A percentile compares a stretch with the other conserved stretches of the same genome.
phyloP scores from a whole-genome alignment of 2,329 filamentous ascomycete species.

The Aspergillaceae sp. region DNA sequence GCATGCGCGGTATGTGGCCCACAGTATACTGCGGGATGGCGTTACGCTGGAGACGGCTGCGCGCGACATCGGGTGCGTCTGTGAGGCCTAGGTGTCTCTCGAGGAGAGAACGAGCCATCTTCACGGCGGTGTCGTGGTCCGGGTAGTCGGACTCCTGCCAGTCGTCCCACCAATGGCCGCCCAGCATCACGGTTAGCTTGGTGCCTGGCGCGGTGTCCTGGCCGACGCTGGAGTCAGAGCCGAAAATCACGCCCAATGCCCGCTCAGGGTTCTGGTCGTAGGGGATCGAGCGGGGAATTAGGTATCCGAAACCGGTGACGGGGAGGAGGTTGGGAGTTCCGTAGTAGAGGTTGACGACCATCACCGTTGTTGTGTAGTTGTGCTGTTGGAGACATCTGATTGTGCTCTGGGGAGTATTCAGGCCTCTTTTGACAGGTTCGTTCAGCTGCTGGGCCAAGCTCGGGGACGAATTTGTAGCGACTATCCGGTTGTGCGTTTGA shows the following conservation, averaged over 20 bases:
- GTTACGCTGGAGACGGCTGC: constrained; percentile 54
- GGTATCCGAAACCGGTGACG: constrained; percentile 74
- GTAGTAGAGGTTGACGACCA: constrained; percentile 89
- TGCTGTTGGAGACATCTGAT: constrained; percentile 23
- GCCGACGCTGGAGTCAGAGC: constrained; percentile 57
- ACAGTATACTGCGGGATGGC: constrained; percentile 89
- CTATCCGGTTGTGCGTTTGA: constrained; percentile 21
- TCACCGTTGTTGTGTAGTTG: constrained; percentile 66
- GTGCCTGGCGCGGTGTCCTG: constrained; percentile 57
- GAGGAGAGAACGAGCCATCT: constrained; percentile 62
- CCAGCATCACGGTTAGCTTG: constrained; percentile 89
- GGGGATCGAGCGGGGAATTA: constrained; percentile 69
- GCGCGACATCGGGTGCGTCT: constrained; percentile 51
- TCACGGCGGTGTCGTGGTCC: constrained; percentile 54
- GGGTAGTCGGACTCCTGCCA: constrained; percentile 50
- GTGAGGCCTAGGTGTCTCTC: constrained; percentile 65
- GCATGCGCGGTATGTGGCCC: constrained; percentile 61
- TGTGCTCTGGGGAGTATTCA: constrained; percentile 9
- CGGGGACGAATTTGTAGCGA: constrained; percentile 25
- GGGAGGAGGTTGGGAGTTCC: constrained; percentile 55
- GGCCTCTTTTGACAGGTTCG: constrained; percentile 3
- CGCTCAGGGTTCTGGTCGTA: constrained; percentile 68
- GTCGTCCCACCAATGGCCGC: constrained; percentile 81
- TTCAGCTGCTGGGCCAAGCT: constrained; percentile 18
- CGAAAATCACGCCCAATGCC: constrained; percentile 86